Evolutionary conservation across 768 basidiomycete genomes (phyloP).

Genomic region (Suillus weaverae): DNA sequence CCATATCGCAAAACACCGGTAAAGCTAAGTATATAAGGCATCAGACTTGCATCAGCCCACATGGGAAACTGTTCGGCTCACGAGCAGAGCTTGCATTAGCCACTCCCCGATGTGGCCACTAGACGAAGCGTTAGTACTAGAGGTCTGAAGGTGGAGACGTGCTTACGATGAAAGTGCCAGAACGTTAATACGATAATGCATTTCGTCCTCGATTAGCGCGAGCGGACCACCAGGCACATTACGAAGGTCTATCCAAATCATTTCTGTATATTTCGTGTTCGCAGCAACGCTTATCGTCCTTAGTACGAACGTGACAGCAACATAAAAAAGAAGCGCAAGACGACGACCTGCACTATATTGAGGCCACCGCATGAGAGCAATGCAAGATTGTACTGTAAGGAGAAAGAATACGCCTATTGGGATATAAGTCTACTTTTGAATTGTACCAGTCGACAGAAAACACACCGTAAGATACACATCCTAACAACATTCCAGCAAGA

Average conservation of each 20-base stretch:
- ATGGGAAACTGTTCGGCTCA: neutral
- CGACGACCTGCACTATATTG: neutral
- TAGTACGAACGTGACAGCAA: constrained; percentile 12
- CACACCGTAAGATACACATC: constrained; percentile 10
- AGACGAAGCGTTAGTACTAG: neutral
- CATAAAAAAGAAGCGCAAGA: neutral
- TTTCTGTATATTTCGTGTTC: constrained; percentile 11
- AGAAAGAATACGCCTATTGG: constrained; percentile 8
- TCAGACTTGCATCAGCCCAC: neutral
- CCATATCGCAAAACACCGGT: neutral
- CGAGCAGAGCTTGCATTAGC: neutral
- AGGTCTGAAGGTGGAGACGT: neutral
- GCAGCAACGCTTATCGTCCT: constrained; percentile 17
- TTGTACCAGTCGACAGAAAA: neutral
- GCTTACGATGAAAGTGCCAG: neutral
- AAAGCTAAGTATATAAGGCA: neutral
- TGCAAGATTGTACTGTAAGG: neutral
- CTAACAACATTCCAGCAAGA: constrained; percentile 8
- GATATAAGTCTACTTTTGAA: neutral
- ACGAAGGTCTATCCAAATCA: neutral
- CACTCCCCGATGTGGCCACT: neutral
- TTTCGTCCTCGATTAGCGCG: neutral
- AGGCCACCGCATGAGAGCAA: neutral
- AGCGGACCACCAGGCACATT: neutral
- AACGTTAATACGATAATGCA: neutral